phyloP scores from a whole-genome alignment of 768 basidiomycete genomes.

The Tubosaeta sp. region DNA sequence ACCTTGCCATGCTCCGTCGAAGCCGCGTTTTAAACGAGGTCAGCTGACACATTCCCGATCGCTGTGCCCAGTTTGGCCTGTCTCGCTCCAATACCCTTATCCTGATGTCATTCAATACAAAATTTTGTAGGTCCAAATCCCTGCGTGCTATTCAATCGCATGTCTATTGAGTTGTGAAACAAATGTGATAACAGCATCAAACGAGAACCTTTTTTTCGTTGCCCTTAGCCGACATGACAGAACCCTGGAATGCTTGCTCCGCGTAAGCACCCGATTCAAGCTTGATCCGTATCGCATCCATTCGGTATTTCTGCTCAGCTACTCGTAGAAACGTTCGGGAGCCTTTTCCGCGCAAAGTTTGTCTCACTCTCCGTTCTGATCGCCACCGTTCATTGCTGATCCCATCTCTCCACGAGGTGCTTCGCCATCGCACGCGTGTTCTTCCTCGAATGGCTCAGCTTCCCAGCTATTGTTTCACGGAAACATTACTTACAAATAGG shows the following conservation, averaged over 20 bases:
- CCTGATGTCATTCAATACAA: constrained; percentile 50
- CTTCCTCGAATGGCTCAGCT: constrained; percentile 55
- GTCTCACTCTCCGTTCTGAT: constrained; percentile 22
- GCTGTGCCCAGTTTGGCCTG: constrained; percentile 22
- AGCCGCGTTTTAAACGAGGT: constrained; percentile 39
- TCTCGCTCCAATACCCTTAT: constrained; percentile 65
- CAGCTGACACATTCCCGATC: constrained; percentile 46
- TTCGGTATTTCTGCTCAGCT: constrained; percentile 63
- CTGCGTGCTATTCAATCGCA: constrained; percentile 5
- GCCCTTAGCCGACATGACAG: constrained; percentile 60
- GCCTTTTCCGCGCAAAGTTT: constrained; percentile 61
- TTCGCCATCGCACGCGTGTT: constrained; percentile 55
- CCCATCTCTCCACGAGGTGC: constrained; percentile 36
- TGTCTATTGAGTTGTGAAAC: constrained; percentile 4
- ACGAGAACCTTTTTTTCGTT: constrained; percentile 59
- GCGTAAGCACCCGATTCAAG: constrained; percentile 36
- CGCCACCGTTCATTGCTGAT: constrained; percentile 2
- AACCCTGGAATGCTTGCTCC: constrained; percentile 78
- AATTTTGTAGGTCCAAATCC: constrained; percentile 41
- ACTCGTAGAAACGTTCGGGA: constrained; percentile 68
- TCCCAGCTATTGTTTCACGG: constrained; percentile 47
- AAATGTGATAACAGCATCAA: background rate
- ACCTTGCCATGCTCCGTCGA: constrained; percentile 37
- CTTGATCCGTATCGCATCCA: background rate
- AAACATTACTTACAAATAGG: constrained; percentile 45